Percentiles rank a stretch among this genome's conserved stretches.
These are phyloP conservation scores for Calonectria henricotiae DNA, from an alignment of 2,329 filamentous ascomycete genomes.

Conservation along the genomic window DNA sequence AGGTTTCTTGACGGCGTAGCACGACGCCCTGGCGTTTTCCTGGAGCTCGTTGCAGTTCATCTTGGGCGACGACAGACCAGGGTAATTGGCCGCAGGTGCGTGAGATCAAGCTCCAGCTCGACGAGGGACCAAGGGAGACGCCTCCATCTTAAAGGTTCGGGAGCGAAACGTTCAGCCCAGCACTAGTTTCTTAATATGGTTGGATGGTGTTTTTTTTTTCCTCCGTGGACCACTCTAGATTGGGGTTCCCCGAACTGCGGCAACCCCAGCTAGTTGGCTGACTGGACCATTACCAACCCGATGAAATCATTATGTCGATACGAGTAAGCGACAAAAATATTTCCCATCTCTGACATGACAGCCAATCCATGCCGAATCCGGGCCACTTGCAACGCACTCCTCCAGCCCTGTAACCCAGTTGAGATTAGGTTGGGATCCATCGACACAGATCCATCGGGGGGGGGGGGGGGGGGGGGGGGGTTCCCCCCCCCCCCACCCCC, in stretches of 20 bases:
- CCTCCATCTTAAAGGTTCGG: constrained; percentile 24
- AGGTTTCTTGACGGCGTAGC: constrained; percentile 58
- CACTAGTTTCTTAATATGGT: constrained; percentile 20
- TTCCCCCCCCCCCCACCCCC: no score
- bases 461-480: no score
- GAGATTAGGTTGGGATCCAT: constrained; percentile 31
- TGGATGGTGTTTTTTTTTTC: constrained; percentile 21
- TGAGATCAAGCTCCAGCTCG: background rate
- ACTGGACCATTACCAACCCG: constrained; percentile 49
- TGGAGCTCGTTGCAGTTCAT: constrained; percentile 62
- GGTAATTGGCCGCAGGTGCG: background rate
- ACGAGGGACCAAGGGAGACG: constrained; percentile 16
- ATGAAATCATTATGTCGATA: constrained; percentile 25
- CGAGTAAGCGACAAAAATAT: constrained; percentile 33
- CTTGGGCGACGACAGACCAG: constrained; percentile 24
- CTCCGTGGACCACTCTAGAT: constrained; percentile 13
- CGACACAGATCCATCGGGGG: constrained; percentile 17
- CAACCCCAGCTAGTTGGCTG: constrained; percentile 39
- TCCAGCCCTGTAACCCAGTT: constrained; percentile 30
- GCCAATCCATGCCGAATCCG: constrained; percentile 28
- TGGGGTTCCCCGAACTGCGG: constrained; percentile 26
- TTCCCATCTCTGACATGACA: constrained; percentile 14
- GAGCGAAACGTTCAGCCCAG: constrained; percentile 14
- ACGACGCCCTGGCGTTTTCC: constrained; percentile 51
- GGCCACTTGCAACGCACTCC: constrained; percentile 20